Evolutionary conservation across 495 filamentous ascomycete species (phyloP).

Genomic region (Neurospora sp.): DNA sequence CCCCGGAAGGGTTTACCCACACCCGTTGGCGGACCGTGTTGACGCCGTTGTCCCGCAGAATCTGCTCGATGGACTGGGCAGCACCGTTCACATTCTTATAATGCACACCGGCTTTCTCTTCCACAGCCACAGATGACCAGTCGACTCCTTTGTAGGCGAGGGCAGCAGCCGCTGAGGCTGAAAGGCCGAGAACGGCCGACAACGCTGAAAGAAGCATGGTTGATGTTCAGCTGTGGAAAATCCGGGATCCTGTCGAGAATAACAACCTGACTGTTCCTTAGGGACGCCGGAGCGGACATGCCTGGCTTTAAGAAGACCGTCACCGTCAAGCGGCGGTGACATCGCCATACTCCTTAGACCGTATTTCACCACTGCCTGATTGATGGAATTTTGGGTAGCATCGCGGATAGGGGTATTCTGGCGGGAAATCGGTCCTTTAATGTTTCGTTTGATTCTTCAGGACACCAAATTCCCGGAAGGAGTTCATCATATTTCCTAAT

Average conservation of each 20-base stretch:
- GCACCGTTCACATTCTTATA: slow-evolving; percentile 49
- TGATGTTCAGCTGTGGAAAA: not conserved
- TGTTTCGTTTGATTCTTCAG: not conserved
- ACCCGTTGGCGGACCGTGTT: slow-evolving; percentile 64
- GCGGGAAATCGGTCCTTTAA: not conserved
- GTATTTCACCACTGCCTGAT: slow-evolving; percentile 4
- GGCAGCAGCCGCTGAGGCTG: slow-evolving; percentile 23
- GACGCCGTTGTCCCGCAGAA: slow-evolving; percentile 52
- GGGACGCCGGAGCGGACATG: not conserved
- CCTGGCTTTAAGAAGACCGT: not conserved
- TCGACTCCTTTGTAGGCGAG: slow-evolving; percentile 60
- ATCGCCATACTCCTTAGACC: not conserved
- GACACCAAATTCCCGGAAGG: not conserved
- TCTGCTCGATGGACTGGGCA: slow-evolving; percentile 48
- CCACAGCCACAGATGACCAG: slow-evolving; percentile 59
- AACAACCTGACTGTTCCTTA: not conserved
- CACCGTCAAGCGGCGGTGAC: not conserved
- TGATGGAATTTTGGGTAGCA: slow-evolving; percentile 12
- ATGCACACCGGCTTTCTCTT: slow-evolving; percentile 48
- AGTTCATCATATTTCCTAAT: not conserved
- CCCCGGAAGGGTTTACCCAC: slow-evolving; percentile 60
- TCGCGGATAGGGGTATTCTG: not conserved
- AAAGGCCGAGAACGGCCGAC: slow-evolving; percentile 9
- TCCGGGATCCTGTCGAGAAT: not conserved
- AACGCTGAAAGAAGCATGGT: slow-evolving; percentile 13